Base-by-base conservation (phyloP, 176 grass and related monocot genomes). In the Zea mays region DNA sequence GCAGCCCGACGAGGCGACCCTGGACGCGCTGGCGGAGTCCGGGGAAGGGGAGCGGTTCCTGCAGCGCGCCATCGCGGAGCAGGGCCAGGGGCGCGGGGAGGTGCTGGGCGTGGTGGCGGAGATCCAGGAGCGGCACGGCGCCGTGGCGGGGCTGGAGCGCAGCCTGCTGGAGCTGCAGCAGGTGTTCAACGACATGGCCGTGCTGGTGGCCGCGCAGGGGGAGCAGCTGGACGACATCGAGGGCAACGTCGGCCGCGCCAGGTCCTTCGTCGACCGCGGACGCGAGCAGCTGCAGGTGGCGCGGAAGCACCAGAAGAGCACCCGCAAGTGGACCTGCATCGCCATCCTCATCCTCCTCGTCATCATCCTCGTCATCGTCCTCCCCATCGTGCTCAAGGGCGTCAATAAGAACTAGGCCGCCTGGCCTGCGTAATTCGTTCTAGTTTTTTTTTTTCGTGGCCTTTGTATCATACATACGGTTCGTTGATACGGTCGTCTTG, bases 161-260 rank as follows among this genome's bases (percentile, higher is more conserved):
- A 3, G 5, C 67, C 76, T 97, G 41, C 67, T 84, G 8, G 94
- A 97, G 91, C 91, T 97, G 61, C 94, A 97, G 76, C 94, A 97
- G 82, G 94, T 97, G 63, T 97, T 97, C 86, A 88, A 91, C 79
- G 94, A 93, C 91, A 97, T 97, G 94, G 88, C 94, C 0, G 94
- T 97, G 39, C 89, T 97, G 13, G 94, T 97, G 62, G 78, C 43
- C 14, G 80, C 85, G 62, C 94, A 97, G 85, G 94, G 94, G 14
- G 90, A 97, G 88, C 94, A 97, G 79, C 85, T 97, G 16, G 82
- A 97, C 44, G 89, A 93, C 72, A 97, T 97, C 65, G 91, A 97
- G 86, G 86, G 82, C 4, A 82, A 97, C 67, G 94, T 97, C 1
- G 91, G 89, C 1, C 80, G 91, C 0, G 94, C 94, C 0, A 13